Evolutionary conservation across 2,329 filamentous ascomycete genomes (phyloP).

Genomic region (Penicillium sp.): DNA sequence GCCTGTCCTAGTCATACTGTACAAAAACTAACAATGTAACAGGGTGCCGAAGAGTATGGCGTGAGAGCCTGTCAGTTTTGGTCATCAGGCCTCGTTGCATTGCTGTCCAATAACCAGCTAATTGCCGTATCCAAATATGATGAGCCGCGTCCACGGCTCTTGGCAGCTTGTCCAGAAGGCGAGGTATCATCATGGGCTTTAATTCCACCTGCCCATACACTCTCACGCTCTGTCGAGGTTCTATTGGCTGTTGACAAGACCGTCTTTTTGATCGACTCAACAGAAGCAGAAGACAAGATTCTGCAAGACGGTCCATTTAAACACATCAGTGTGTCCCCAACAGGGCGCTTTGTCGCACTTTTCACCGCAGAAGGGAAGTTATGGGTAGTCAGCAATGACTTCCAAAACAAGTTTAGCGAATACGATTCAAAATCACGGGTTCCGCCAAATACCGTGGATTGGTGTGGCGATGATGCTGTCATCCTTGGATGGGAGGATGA

Average conservation of each 20-base stretch:
- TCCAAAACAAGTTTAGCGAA: constrained; percentile 86
- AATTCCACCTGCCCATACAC: constrained; percentile 80
- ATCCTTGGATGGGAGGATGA: constrained; percentile 97
- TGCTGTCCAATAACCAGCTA: constrained; percentile 83
- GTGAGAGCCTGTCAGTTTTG: constrained; percentile 92
- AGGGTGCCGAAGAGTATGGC: constrained; percentile 80
- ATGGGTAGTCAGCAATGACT: constrained; percentile 93
- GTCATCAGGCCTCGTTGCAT: constrained; percentile 83
- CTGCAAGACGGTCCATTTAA: constrained; percentile 90
- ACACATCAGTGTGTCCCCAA: constrained; percentile 86
- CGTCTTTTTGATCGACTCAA: constrained; percentile 80
- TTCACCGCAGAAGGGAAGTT: constrained; percentile 82
- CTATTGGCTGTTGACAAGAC: constrained; percentile 81
- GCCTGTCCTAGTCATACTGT: no score
- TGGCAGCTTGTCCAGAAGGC: constrained; percentile 74
- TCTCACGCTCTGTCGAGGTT: constrained; percentile 90
- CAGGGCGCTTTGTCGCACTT: constrained; percentile 81
- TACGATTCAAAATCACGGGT: constrained; percentile 86
- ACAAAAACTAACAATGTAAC: constrained; percentile 14
- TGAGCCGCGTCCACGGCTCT: constrained; percentile 80
- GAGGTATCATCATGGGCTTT: constrained; percentile 84
- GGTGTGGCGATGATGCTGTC: constrained; percentile 94
- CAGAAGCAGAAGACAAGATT: constrained; percentile 85
- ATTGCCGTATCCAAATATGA: constrained; percentile 85
- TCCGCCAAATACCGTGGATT: constrained; percentile 81